These are phyloP conservation scores for Nakaseomyces uthaithaninus DNA, from an alignment of 1,139 yeast genomes.

Conservation along the genomic window DNA sequence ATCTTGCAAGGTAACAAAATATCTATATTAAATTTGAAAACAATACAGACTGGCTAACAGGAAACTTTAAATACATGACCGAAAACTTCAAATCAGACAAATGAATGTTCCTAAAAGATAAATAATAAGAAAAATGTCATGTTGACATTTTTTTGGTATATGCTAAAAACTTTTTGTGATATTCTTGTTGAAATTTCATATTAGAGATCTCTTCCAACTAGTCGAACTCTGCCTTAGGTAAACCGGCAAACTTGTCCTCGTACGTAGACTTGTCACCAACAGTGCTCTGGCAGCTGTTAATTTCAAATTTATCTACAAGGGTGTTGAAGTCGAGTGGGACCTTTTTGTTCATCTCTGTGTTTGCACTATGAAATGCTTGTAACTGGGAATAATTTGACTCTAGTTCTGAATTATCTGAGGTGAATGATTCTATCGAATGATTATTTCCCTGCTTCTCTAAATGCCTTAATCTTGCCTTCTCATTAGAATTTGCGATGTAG, in stretches of 20 bases:
- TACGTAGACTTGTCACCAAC: neutral
- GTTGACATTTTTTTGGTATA: no score
- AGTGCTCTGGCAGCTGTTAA: conserved; percentile 3
- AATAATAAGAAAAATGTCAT: no score
- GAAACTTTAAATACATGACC: no score
- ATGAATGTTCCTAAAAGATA: no score
- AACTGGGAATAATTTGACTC: neutral
- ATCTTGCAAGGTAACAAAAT: no score
- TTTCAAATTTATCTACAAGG: conserved; percentile 1
- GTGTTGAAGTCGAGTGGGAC: neutral
- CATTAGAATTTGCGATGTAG: neutral
- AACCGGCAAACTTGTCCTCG: neutral
- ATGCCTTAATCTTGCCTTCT: neutral
- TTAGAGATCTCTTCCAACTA: no score
- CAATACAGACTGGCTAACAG: no score
- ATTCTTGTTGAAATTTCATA: no score
- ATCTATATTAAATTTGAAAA: no score
- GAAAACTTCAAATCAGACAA: no score
- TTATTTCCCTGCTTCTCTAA: conserved; percentile 2
- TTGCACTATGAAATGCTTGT: neutral
- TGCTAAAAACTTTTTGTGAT: no score
- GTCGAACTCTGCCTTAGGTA: neutral
- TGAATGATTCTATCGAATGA: conserved; percentile 1
- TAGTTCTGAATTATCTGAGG: conserved; percentile 1
- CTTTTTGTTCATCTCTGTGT: neutral